phyloP scores from a whole-genome alignment of 1,284 basidiomycete species.

The Ganoderma sinense region DNA sequence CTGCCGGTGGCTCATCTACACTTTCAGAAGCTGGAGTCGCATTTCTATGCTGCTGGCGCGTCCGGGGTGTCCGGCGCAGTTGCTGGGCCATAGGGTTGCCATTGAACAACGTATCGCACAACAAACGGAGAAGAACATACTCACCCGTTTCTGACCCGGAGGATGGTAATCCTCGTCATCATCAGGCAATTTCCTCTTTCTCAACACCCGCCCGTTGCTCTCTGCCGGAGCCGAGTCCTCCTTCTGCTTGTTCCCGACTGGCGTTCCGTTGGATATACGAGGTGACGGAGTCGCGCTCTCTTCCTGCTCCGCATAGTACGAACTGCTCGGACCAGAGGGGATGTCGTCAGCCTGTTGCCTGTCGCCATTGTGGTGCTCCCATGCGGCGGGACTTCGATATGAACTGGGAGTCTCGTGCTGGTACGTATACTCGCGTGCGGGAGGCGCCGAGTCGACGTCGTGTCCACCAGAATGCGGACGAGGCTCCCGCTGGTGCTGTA shows the following conservation, averaged over 20 bases:
- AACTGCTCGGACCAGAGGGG: constrained; percentile 46
- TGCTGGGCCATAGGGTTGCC: constrained; percentile 37
- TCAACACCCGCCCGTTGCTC: constrained; percentile 44
- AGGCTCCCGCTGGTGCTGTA: constrained; percentile 32
- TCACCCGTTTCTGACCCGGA: constrained; percentile 60
- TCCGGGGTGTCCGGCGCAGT: constrained; percentile 50
- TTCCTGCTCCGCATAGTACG: constrained; percentile 45
- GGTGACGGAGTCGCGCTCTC: constrained; percentile 39
- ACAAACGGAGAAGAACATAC: constrained; percentile 37
- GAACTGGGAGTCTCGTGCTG: constrained; percentile 42
- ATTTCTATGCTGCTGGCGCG: constrained; percentile 46
- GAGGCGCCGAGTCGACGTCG: constrained; percentile 38
- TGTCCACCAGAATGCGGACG: constrained; percentile 39
- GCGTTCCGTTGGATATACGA: constrained; percentile 36
- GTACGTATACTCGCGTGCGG: constrained; percentile 41
- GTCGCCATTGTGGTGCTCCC: constrained; percentile 48
- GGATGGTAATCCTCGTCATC: constrained; percentile 64
- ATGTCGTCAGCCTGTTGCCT: constrained; percentile 48
- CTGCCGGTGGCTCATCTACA: constrained; percentile 42
- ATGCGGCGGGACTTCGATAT: constrained; percentile 48
- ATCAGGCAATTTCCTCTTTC: constrained; percentile 58
- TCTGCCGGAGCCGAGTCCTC: constrained; percentile 47
- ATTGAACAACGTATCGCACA: constrained; percentile 13
- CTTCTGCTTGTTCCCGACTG: constrained; percentile 41
- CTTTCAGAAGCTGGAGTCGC: constrained; percentile 44